These are phyloP conservation scores for Paxillus rubicundulus DNA, from an alignment of 768 basidiomycete species.

Conservation along the genomic window DNA sequence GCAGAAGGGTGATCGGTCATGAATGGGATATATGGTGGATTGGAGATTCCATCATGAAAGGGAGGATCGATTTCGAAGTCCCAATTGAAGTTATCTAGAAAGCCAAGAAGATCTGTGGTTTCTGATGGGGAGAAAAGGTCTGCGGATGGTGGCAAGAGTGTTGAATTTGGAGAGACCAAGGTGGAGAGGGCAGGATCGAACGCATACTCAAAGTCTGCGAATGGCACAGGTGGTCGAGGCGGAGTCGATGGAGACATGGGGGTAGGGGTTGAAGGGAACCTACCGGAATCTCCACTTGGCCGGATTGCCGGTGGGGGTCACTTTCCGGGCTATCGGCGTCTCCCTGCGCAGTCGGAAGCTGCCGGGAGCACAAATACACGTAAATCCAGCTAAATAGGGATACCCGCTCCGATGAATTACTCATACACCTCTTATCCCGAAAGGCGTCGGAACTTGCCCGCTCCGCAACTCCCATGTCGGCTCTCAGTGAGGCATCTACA, in stretches of 20 bases:
- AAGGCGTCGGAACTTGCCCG: constrained; percentile 28
- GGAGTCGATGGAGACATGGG: constrained; percentile 29
- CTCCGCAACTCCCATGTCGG: constrained; percentile 66
- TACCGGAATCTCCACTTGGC: constrained; percentile 13
- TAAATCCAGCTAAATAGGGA: constrained; percentile 27
- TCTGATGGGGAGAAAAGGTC: constrained; percentile 79
- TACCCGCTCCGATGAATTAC: constrained; percentile 28
- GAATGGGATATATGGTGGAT: constrained; percentile 6
- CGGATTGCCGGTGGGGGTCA: constrained; percentile 21
- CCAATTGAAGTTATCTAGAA: constrained; percentile 79
- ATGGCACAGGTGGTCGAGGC: constrained; percentile 53
- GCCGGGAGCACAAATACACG: constrained; percentile 23
- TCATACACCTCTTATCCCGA: constrained; percentile 29
- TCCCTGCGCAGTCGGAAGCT: constrained; percentile 13
- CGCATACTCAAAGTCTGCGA: constrained; percentile 69
- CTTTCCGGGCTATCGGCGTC: neutral
- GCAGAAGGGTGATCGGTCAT: neutral
- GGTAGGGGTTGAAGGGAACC: neutral
- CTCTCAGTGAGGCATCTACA: constrained; percentile 66
- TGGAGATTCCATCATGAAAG: constrained; percentile 8
- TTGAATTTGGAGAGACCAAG: constrained; percentile 57
- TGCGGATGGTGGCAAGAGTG: constrained; percentile 65
- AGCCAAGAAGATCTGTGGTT: constrained; percentile 75
- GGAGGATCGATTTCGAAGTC: constrained; percentile 49
- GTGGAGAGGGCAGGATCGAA: constrained; percentile 60